Evolutionary conservation across 2,329 filamentous ascomycete species (phyloP), one percentile per base, ranked within the genome.

Genomic region (Colletotrichum phormii): DNA sequence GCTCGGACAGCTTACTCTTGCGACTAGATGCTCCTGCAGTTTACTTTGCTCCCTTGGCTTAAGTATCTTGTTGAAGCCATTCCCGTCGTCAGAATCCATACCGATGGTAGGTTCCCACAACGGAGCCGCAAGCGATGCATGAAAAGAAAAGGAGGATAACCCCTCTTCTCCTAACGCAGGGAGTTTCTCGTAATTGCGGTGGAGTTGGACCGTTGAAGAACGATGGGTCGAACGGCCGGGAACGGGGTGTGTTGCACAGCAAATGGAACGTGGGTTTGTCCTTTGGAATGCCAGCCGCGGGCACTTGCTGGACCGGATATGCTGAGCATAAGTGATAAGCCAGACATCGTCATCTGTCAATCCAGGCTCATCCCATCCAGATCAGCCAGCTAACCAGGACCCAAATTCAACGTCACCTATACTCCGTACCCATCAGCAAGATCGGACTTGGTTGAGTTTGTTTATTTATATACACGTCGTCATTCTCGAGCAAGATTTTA

Each of bases 291-390:
- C 22, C 53, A 24, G 26, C 53, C 22, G 53, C 37, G 58, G 58
- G 37, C 33, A 61, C 58, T 18, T 9, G 58, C 24, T 49, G 42
- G 42, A 12, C 7, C 42, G 42, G 42, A 49, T 49, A 29, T 54
- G 26, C 70, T 70, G 70, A 70, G 66, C 71, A 73, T 71, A 55
- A 57, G 26, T 26, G 35, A 72, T 72, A 65, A 69, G 58, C 65
- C 22, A 24, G 54, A 33, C 55, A 61, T 61, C 60, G 46, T 72
- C 70, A 64, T n/a, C 66, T n/a, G 46, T 70, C 60, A 61, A 22
- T 24, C 9, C 65, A 72, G 66, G 70, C 66, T 57, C 54, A 70
- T 72, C 60, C 66, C 66, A 37, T 71, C 54, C 29, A 61, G 58
- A n/a, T 8, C 54, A 61, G 46, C 54, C 29, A 18, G 49, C 58